A percentile compares a stretch with the other conserved stretches of the same genome.
These are phyloP conservation scores for Rhodosporidiobolus sp. DNA, from an alignment of 768 basidiomycete species.

Conservation along the genomic window DNA sequence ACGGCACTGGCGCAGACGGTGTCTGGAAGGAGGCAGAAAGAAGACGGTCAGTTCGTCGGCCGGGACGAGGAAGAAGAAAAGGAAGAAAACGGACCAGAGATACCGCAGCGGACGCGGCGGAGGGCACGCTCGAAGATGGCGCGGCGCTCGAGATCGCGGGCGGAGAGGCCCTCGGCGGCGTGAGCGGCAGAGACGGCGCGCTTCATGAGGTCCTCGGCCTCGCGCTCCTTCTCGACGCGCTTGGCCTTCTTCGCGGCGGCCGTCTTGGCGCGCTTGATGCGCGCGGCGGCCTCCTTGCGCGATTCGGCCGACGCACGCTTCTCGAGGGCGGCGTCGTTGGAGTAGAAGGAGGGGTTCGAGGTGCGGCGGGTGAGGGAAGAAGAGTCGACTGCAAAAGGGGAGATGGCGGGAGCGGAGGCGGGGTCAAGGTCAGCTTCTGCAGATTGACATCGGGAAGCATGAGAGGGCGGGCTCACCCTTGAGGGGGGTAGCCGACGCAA, in stretches of 20 bases:
- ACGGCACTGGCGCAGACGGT: slow-evolving; percentile 11
- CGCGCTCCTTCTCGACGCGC: not conserved
- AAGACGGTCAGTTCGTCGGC: not conserved
- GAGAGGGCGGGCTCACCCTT: slow-evolving; percentile 8
- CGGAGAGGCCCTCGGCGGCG: not conserved
- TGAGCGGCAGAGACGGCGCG: not conserved
- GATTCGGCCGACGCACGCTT: slow-evolving; percentile 10
- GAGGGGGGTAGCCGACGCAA: slow-evolving; percentile 22
- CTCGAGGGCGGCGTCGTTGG: slow-evolving; percentile 11
- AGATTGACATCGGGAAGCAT: too few relatives aligned
- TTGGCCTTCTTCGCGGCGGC: slow-evolving; percentile 16
- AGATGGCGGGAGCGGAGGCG: not conserved
- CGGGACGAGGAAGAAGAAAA: too few relatives aligned
- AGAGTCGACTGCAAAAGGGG: not conserved
- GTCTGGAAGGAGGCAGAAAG: slow-evolving; percentile 9
- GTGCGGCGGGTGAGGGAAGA: slow-evolving; percentile 9
- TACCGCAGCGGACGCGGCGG: slow-evolving; percentile 8
- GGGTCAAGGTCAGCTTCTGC: not conserved
- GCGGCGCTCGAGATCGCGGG: not conserved
- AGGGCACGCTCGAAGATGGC: slow-evolving; percentile 5
- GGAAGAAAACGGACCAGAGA: not conserved
- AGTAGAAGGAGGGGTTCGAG: slow-evolving; percentile 7
- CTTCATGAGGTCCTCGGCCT: slow-evolving; percentile 1
- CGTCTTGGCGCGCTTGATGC: slow-evolving; percentile 19
- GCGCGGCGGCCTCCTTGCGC: slow-evolving; percentile 20